Base-by-base conservation (phyloP, 768 basidiomycete genomes). In the Pleurotus cornucopiae region DNA sequence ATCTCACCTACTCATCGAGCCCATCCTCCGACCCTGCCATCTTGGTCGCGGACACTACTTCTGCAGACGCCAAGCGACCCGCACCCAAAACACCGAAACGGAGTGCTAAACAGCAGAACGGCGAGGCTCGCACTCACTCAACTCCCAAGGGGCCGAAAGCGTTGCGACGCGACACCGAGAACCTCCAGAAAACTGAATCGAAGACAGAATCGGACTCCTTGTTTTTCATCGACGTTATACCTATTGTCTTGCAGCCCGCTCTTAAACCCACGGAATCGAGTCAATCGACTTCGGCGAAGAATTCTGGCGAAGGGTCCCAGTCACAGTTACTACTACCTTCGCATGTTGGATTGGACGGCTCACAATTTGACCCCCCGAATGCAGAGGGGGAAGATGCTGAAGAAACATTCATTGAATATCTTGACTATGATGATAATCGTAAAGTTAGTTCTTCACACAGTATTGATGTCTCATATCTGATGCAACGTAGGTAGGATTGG, bases 331-430 rank as follows among this genome's bases (percentile, higher is more conserved):
- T 89, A 20, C 73, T 92, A 9, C 90, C 90, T 0, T 69, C 82
- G 0, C 89, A 92, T 69, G 90, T 91, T 21, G 77, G 77, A 6
- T 74, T 91, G 5, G 71, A 82, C 52, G 76, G 75, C 23, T 76
- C 78, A 74, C 89, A 5, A 71, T 82, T 52, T 76, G 75, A 18
- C 72, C 71, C 78, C 14, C 64, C 73, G 2, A 63, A 71, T 12
- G 59, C 55, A 25, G 71, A 79, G 38, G 73, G 75, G 12, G 82
- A 84, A 18, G 80, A 80, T 6, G 51, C 16, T 4, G 51, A 53
- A n/a, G 82, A 84, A 20, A 81, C 81, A 63, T 89, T 82, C 62
- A 91, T 93, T 56, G 83, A 91, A 52, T 91, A 89, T 63, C 73
- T 92, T 20, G 88, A 91, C 61, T 87, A 84, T 60, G 88, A 88